These are phyloP conservation scores for Panaeolus cyanescens DNA, from an alignment of 768 basidiomycete species.

Conservation along the genomic window DNA sequence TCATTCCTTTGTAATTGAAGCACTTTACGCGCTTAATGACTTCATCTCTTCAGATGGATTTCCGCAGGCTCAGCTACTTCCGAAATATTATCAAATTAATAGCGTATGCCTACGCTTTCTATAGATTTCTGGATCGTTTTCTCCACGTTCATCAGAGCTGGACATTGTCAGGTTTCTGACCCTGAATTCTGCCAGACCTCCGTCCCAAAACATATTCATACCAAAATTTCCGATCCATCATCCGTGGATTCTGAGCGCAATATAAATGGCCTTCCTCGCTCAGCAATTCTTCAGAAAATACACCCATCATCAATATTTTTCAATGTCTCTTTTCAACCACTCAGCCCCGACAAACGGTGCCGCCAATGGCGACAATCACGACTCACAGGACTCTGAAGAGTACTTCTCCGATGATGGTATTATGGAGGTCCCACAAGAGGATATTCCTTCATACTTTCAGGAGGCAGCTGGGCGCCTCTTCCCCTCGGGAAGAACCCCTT, in stretches of 20 bases:
- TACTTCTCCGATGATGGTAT: constrained; percentile 21
- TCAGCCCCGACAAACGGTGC: neutral
- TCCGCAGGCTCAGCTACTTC: neutral
- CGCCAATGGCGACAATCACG: constrained; percentile 2
- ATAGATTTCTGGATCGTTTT: constrained; percentile 1
- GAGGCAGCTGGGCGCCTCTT: constrained; percentile 66
- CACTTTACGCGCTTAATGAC: constrained; percentile 1
- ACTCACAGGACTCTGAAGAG: constrained; percentile 13
- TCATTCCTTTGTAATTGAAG: neutral
- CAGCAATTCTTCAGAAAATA: neutral
- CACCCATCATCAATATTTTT: constrained; percentile 1
- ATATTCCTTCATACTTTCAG: constrained; percentile 61
- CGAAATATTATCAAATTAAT: neutral
- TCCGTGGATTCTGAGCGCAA: constrained; percentile 11
- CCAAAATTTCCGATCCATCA: constrained; percentile 13
- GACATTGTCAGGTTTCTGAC: neutral
- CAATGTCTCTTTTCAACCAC: constrained; percentile 6
- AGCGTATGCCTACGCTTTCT: neutral
- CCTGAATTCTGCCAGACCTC: neutral
- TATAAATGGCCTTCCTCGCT: constrained; percentile 4
- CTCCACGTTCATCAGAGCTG: neutral
- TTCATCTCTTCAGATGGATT: neutral
- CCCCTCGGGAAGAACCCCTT: constrained; percentile 67
- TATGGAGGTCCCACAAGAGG: constrained; percentile 46
- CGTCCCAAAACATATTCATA: constrained; percentile 5